Base-by-base conservation (phyloP, 495 filamentous ascomycete species). In the Xylaria palmicola region DNA sequence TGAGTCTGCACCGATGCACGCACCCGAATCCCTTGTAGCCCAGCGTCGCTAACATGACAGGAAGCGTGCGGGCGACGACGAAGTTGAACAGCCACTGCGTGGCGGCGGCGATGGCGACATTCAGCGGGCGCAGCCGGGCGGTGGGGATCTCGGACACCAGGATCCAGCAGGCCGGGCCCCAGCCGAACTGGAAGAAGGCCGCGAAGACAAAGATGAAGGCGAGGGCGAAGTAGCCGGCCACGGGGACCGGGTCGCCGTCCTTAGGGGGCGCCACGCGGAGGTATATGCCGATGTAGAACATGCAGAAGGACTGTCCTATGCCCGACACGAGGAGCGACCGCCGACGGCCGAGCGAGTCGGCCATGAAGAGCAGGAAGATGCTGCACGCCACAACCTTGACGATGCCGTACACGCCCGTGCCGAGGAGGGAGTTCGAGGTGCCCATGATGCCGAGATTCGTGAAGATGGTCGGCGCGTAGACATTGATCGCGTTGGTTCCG, bases 221-320 rank as follows among this genome's bases (percentile, higher is more conserved):
- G 4, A 90, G 77, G 0, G 87, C 87, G 53, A 89, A 74, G 67
- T 89, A 89, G 5, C 87, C 87, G 9, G 69, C 69, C 1, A 50
- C 45, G 3, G 66, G 66, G 6, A 80, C 75, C 0, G 59, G 37
- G 10, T 67, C 60, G 15, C 80, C 85, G 5, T 71, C 52, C 19
- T 78, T 67, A 0, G 89, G 90, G 0, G 88, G 88, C 17, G 84
- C 75, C 63, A 91, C 85, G 55, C 88, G 86, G 6, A 90, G 79
- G 68, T 93, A 90, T n/a, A 93, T 75, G 10, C 90, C 89, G 60
- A 93, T 88, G 69, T 92, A 90, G 65, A 90, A 83, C 86, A 91
- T 92, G 63, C 81, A 80, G n/a, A 87, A 72, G 3, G 79, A 84
- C 72, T 88, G 87, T 10, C 83, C 89, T 61, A 91, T 81, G 7